phyloP scores from a whole-genome alignment of 257 asterid genomes.

The Cruciata laevipes region DNA sequence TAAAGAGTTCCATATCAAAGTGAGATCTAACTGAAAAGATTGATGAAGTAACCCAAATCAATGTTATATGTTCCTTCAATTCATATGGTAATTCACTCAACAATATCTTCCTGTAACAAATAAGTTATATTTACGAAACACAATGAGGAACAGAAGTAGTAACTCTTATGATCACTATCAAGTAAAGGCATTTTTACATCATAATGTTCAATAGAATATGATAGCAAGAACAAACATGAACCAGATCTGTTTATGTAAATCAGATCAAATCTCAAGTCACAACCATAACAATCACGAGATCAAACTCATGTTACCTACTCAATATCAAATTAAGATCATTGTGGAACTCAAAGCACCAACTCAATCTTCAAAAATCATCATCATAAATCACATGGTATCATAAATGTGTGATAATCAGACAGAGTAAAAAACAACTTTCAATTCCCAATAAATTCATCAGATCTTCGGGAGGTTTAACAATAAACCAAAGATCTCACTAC shows the following conservation, averaged over 20 bases:
- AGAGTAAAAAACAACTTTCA: neutral
- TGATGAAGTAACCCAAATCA: no score
- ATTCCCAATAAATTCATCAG: neutral
- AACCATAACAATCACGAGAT: neutral
- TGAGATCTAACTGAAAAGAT: no score
- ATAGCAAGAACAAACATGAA: neutral
- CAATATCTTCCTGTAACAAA: neutral
- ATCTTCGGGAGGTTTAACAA: neutral
- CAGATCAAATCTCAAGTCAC: neutral
- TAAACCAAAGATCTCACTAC: conserved; percentile 3
- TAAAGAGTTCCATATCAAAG: no score
- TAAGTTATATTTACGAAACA: no score
- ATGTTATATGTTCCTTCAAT: neutral
- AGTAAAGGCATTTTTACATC: neutral
- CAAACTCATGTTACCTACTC: neutral
- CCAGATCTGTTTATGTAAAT: neutral
- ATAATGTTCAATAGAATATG: neutral
- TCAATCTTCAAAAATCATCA: conserved; percentile 5
- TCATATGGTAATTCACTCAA: neutral
- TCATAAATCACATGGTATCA: neutral
- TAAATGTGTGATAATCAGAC: neutral
- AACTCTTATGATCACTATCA: neutral
- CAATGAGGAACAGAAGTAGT: neutral
- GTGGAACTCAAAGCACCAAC: neutral
- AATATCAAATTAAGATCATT: neutral